Evolutionary conservation across 2,329 filamentous ascomycete species (phyloP).

Genomic region (Ophiosphaerella herpotricha): DNA sequence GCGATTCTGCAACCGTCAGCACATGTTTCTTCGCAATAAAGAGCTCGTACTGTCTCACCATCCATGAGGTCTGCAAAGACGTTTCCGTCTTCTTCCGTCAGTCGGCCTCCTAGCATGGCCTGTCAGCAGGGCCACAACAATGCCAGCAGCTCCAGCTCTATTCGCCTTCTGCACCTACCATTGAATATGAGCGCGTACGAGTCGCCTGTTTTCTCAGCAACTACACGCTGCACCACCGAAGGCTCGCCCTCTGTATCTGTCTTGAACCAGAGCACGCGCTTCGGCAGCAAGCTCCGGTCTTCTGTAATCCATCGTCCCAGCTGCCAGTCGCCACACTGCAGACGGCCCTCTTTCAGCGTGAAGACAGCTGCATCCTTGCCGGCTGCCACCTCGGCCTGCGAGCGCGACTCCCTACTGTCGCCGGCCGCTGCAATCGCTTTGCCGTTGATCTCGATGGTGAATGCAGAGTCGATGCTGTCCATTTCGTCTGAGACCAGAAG

Average conservation of each 20-base stretch:
- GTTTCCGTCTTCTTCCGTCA: conserved; percentile 20
- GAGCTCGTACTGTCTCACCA: conserved; percentile 8
- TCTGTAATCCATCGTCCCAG: conserved; percentile 25
- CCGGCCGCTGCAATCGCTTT: conserved; percentile 18
- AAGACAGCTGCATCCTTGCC: conserved; percentile 28
- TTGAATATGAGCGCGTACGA: conserved; percentile 22
- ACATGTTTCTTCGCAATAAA: background rate
- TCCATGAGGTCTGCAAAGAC: conserved; percentile 23
- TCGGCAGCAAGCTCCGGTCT: conserved; percentile 29
- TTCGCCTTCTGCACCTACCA: conserved; percentile 7
- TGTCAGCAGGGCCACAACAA: background rate
- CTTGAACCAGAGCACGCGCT: conserved; percentile 33
- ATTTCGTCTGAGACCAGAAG: conserved; percentile 14
- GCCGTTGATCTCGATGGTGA: conserved; percentile 32
- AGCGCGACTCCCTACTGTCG: conserved; percentile 9
- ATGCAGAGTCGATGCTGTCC: conserved; percentile 26
- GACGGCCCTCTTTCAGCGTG: conserved; percentile 24
- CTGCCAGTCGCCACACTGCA: conserved; percentile 24
- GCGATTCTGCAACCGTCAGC: conserved; percentile 8
- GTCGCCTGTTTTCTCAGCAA: conserved; percentile 21
- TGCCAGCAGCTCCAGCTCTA: background rate
- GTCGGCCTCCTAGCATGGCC: conserved; percentile 2
- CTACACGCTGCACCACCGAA: conserved; percentile 14
- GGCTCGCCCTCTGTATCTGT: background rate
- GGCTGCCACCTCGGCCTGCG: conserved; percentile 18